Percentiles rank a stretch among this genome's conserved stretches.
phyloP scores from a whole-genome alignment of 2,329 filamentous ascomycete genomes.

The Rhytidhysteron rufulum region DNA sequence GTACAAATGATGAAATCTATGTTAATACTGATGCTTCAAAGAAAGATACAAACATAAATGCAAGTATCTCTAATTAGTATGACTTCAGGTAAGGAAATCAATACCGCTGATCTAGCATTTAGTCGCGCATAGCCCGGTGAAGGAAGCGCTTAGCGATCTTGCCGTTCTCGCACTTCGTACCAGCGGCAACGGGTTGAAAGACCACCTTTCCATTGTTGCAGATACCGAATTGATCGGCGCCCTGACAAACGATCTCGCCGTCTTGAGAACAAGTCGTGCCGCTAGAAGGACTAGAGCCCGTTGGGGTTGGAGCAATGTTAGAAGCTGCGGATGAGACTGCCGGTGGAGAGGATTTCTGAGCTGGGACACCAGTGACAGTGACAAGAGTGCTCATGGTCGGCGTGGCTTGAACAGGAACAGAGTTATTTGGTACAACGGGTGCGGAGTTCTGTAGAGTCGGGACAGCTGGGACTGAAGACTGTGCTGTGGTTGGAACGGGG shows the following conservation, averaged over 20 bases:
- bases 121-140: neutral
- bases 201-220: conserved; percentile 12
- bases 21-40: no score
- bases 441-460: neutral
- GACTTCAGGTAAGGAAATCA: no score
- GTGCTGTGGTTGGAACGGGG: neutral
- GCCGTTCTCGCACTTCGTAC: conserved; percentile 31
- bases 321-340: neutral
- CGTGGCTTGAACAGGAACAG: neutral
- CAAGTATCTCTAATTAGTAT: no score
- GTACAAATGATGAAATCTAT: no score
- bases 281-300: neutral
- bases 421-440: neutral
- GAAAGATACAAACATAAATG: no score
- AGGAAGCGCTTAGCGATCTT: conserved; percentile 18
- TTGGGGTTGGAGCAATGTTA: neutral
- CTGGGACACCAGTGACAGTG: neutral
- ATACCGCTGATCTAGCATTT: no score
- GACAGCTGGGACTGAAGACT: neutral
- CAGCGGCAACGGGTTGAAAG: conserved; percentile 24
- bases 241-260: conserved; percentile 12
- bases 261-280: conserved; percentile 1
- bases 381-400: neutral
- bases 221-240: conserved; percentile 9
- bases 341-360: neutral